Base-by-base conservation (phyloP, 805 yeast genomes). In the Barnettozyma sp. region DNA sequence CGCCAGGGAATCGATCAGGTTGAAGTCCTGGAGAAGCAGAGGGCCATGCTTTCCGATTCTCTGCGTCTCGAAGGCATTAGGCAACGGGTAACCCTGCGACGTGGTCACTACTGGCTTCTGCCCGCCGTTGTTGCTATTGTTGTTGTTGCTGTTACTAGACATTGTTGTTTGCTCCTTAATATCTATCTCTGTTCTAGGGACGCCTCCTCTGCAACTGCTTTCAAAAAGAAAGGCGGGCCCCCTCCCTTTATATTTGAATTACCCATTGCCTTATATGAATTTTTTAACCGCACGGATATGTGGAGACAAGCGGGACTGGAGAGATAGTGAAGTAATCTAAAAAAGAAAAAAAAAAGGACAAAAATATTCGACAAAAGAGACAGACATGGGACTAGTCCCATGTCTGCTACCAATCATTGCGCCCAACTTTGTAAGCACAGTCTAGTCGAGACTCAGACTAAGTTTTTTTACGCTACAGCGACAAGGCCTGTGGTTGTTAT, bases 21-120 rank as follows among this genome's bases (percentile, higher is more conserved):
- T 78, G 63, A 82, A 79, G 58, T 85, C 95, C 58, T 85, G 94
- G 51, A 85, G 63, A 42, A 85, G 64, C 46, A 84, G 61, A 6
- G 94, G 95, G 24, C 95, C 95, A 46, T 77, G 73, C 41, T 76
- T 58, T 15, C 90, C 81, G 22, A 82, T 62, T 57, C 92, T 69
- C 57, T 82, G 87, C 4, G 87, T 76, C 30, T 84, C 82, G 50
- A 78, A 79, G 6, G 88, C 76, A 50, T 80, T 82, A 23, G 79
- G 73, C 37, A 81, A 70, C n/a, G 92, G 90, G 50, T 71, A 68
- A 33, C 94, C 94, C 54, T 75, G 77, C 32, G 86, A 71, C 39
- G 82, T 82, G 3, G 90, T 79, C 54, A 68, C 78, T 18, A 65
- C 67, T 36, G 86, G 82, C 48, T 46, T 41, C 12, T 41, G 27